Evolutionary conservation across 345 rosid species (phyloP), one percentile per base, ranked within the genome.

Genomic region (Viola odorata): DNA sequence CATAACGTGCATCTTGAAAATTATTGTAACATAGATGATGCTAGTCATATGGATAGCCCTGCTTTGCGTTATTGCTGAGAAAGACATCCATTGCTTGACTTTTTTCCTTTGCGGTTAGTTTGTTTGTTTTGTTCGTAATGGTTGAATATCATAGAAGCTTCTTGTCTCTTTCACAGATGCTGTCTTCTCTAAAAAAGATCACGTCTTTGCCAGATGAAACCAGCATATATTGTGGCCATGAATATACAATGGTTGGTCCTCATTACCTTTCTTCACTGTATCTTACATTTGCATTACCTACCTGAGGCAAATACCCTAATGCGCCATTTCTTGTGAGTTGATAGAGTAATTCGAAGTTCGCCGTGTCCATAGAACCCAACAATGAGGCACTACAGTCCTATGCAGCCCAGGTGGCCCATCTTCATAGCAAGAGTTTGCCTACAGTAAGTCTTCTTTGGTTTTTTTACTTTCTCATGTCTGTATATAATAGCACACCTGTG

Each of bases 271-370:
- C 9, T 61, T 12, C 15, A 8, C 58, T 37, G 14, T 49, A 47
- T 39, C 53, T 14, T 45, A n/a, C n/a, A 39, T 4, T 55, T 47
- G 51, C 41, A 60, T 57, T 6, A 45, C 62, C 54, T 57, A 55
- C 50, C 58, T 37, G 51, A 75, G 47, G 53, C 69, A 14, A 12
- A 56, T 12, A 17, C 37, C 39, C 7, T 8, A 12, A 42, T 9
- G 62, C 58, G 12, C 60, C 73, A 61, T n/a, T n/a, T 1, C 51
- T 44, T 52, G 42, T 37, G 12, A 61, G 68, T 65, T 76, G 67
- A 42, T 91, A 94, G 99, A 72, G 86, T 57, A 90, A 90, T 73
- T 76, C 95, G 10, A 90, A 88, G 78, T 94, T 94, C 70, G 99
- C 99, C 32, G 56, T 94, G 71, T 88, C 95, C 1, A 73, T 94